Evolutionary conservation across 2,329 filamentous ascomycete genomes (phyloP).

Genomic region (Fusarium sp.): DNA sequence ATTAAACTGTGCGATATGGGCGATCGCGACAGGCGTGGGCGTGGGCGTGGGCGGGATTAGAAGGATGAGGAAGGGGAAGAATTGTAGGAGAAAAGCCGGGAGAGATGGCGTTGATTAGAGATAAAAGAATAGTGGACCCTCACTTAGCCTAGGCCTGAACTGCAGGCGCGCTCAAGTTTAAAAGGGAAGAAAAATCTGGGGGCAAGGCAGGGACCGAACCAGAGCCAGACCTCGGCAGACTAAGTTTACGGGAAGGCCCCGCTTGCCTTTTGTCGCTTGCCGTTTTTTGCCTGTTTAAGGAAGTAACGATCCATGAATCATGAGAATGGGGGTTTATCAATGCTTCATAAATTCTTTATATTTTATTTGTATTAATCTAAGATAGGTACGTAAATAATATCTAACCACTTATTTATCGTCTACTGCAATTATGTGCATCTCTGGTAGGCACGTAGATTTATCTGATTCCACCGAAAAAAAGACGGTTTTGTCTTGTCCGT

Average conservation of each 20-base stretch:
- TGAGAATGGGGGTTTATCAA: background rate
- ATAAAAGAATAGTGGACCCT: constrained; percentile 33
- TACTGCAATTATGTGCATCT: background rate
- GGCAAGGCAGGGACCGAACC: constrained; percentile 39
- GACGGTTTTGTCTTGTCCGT: constrained; percentile 16
- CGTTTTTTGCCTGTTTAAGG: constrained; percentile 26
- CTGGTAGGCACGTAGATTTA: too few species aligned
- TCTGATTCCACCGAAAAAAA: background rate
- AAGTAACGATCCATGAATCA: constrained; percentile 12
- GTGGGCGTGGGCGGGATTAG: constrained; percentile 17
- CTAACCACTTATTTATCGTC: background rate
- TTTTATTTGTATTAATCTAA: background rate
- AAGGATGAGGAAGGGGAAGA: constrained; percentile 11
- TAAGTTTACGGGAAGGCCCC: constrained; percentile 16
- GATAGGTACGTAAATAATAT: too few species aligned
- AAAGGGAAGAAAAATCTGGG: constrained; percentile 50
- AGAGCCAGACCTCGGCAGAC: constrained; percentile 45
- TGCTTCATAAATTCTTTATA: background rate
- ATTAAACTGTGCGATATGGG: background rate
- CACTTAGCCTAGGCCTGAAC: constrained; percentile 14
- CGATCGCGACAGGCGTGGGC: constrained; percentile 19
- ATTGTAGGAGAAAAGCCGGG: constrained; percentile 29
- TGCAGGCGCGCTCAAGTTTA: constrained; percentile 24
- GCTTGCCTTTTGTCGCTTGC: constrained; percentile 12
- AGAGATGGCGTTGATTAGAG: constrained; percentile 38